Percentiles rank a stretch among this genome's conserved stretches.
Evolutionary conservation across 768 basidiomycete genomes (phyloP).

Genomic region (Chalciporus pseudorubinellus): DNA sequence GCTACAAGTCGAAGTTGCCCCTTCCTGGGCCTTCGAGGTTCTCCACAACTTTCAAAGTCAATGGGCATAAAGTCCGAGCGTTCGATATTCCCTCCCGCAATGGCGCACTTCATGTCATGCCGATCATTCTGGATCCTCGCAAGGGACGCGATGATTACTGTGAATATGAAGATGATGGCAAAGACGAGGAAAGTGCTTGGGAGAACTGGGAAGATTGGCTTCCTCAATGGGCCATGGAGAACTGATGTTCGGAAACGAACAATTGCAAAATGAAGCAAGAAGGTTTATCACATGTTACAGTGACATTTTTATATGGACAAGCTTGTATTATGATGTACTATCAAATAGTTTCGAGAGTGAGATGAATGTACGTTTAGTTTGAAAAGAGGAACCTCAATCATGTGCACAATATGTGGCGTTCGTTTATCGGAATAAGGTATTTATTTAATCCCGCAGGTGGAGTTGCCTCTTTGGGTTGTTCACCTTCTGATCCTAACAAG

Average conservation of each 20-base stretch:
- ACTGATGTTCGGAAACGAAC: slow-evolving; percentile 15
- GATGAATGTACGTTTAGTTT: no score
- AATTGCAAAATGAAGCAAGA: no score
- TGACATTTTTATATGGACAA: background rate
- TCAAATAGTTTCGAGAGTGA: no score
- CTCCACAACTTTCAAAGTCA: slow-evolving; percentile 40
- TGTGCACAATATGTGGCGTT: no score
- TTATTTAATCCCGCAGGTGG: no score
- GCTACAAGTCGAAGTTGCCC: slow-evolving; percentile 41
- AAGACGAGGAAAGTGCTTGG: slow-evolving; percentile 34
- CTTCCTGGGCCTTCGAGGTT: slow-evolving; percentile 36
- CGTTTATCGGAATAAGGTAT: no score
- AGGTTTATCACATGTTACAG: no score
- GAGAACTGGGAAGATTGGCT: slow-evolving; percentile 49
- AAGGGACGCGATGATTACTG: slow-evolving; percentile 7
- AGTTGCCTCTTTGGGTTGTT: background rate
- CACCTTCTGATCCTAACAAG: slow-evolving; percentile 20
- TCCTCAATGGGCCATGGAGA: slow-evolving; percentile 42
- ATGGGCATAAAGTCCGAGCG: slow-evolving; percentile 36
- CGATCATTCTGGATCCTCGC: slow-evolving; percentile 42
- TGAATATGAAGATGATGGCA: background rate
- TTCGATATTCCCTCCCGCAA: slow-evolving; percentile 54
- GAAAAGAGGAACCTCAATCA: no score
- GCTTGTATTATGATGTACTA: background rate
- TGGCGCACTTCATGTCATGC: slow-evolving; percentile 54